phyloP scores from a whole-genome alignment of 305 asterid genomes.

The Fraxinus angustifolia region DNA sequence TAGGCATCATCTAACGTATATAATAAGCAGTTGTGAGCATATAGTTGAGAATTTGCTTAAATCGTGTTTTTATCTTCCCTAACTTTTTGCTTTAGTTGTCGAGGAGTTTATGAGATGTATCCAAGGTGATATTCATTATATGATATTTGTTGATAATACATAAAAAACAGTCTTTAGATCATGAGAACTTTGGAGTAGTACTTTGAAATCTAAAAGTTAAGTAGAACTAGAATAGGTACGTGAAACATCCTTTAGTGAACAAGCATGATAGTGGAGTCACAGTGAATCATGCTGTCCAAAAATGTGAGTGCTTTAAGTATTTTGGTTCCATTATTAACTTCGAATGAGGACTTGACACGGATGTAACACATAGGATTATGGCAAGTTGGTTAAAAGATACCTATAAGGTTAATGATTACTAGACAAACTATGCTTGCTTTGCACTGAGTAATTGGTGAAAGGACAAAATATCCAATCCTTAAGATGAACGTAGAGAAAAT shows the following conservation, averaged over 20 bases:
- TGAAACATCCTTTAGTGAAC: not conserved
- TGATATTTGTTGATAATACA: not conserved
- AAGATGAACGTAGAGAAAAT: not conserved
- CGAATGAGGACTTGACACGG: not conserved
- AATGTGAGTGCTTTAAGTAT: not conserved
- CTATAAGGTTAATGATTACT: not conserved
- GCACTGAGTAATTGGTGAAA: not conserved
- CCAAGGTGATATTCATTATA: not conserved
- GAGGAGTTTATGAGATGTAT: not conserved
- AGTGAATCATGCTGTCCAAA: not conserved
- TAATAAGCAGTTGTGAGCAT: not conserved
- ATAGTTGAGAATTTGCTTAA: not conserved
- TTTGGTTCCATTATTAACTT: not conserved
- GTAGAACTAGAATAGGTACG: not conserved
- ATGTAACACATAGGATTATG: not conserved
- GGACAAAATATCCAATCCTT: not conserved
- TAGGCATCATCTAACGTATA: not conserved
- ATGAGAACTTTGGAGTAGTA: not conserved
- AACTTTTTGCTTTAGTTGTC: not conserved
- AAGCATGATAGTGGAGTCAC: not conserved
- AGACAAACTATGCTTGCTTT: not conserved
- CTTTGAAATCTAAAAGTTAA: not conserved
- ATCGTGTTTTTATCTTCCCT: not conserved
- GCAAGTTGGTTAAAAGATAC: not conserved
- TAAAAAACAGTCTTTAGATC: not conserved